phyloP scores from a whole-genome alignment of 345 rosid genomes.

The Populus nigra region DNA sequence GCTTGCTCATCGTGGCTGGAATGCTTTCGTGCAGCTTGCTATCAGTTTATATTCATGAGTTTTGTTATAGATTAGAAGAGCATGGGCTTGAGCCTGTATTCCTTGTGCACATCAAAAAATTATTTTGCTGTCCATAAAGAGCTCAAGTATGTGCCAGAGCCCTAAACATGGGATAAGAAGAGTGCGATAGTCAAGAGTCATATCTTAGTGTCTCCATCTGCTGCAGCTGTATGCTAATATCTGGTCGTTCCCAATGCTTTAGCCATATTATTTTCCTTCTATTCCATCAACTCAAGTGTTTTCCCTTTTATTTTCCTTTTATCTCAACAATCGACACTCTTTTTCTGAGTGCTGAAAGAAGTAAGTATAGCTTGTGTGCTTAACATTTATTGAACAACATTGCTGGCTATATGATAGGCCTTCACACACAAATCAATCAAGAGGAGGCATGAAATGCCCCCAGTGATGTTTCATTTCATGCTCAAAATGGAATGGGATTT shows the following conservation, averaged over 20 bases:
- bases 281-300: neutral
- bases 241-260: neutral
- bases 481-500: neutral
- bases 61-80: too few relatives aligned
- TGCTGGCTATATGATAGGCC: neutral
- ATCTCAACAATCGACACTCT: neutral
- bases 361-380: neutral
- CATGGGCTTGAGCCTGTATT: neutral
- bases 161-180: neutral
- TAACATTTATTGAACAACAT: neutral
- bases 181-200: neutral
- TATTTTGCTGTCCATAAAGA: neutral
- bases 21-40: neutral
- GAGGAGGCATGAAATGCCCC: neutral
- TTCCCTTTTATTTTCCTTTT: too few relatives aligned
- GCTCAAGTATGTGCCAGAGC: neutral
- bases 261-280: neutral
- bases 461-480: neutral
- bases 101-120: neutral
- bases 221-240: neutral
- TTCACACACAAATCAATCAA: neutral
- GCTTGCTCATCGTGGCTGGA: neutral
- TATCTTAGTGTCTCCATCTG: neutral
- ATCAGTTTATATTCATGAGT: neutral
- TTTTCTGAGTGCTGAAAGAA: neutral